phyloP scores from a whole-genome alignment of 805 yeast genomes.

The Ogataea allantospora region DNA sequence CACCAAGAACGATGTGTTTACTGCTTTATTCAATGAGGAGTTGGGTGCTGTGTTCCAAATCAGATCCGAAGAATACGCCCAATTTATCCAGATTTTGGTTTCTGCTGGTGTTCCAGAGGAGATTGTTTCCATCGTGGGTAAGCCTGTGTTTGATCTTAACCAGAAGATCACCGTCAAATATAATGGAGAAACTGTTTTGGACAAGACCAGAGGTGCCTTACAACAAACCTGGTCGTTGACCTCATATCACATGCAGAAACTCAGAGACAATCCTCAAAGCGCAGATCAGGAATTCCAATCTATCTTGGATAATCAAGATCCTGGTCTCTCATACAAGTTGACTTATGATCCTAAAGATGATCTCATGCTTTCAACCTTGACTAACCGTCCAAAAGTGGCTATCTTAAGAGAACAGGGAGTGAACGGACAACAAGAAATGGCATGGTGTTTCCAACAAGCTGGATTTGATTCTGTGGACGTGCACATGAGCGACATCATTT shows the following conservation, averaged over 20 bases:
- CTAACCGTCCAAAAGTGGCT: conserved; percentile 80
- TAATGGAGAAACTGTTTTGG: conserved; percentile 47
- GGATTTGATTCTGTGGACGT: conserved; percentile 94
- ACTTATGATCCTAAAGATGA: conserved; percentile 62
- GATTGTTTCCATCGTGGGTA: conserved; percentile 64
- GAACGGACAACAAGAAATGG: conserved; percentile 98
- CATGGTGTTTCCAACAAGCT: conserved; percentile 92
- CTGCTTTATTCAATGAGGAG: conserved; percentile 84
- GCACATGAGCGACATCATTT: conserved; percentile 89
- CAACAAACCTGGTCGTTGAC: conserved; percentile 87
- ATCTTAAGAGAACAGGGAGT: conserved; percentile 98
- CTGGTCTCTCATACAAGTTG: conserved; percentile 82
- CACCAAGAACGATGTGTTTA: conserved; percentile 39
- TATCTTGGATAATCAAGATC: conserved; percentile 78
- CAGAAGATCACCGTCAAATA: conserved; percentile 46
- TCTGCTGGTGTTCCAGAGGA: conserved; percentile 55
- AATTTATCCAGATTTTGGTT: conserved; percentile 55
- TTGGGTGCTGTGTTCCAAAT: conserved; percentile 96
- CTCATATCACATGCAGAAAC: conserved; percentile 82
- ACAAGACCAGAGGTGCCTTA: conserved; percentile 61
- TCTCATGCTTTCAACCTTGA: conserved; percentile 37
- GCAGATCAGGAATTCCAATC: conserved; percentile 82
- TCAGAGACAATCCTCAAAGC: conserved; percentile 91
- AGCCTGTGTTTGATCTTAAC: conserved; percentile 53
- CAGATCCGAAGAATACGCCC: conserved; percentile 46